Percentiles rank a stretch among this genome's conserved stretches.
Evolutionary conservation across 495 filamentous ascomycete species (phyloP).

Genomic region (Penicillium canariense): DNA sequence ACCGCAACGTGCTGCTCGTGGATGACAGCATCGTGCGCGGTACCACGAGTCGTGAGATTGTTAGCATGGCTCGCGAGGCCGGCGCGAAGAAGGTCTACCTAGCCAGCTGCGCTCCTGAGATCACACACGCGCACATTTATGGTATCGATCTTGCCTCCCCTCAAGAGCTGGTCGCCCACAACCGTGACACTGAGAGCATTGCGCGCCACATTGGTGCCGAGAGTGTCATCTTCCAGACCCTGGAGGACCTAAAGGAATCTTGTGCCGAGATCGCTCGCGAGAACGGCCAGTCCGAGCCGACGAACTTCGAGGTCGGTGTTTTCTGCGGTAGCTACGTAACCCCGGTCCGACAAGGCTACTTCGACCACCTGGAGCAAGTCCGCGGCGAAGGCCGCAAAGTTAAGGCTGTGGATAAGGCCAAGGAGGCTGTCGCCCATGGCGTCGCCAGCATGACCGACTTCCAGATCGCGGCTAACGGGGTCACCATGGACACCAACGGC

Average conservation of each 20-base stretch:
- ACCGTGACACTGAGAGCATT: conserved; percentile 64
- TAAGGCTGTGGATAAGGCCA: conserved; percentile 67
- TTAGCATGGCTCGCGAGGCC: conserved; percentile 88
- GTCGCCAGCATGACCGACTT: conserved; percentile 60
- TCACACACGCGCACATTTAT: conserved; percentile 77
- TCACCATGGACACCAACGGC: conserved; percentile 54
- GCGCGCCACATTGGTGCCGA: conserved; percentile 87
- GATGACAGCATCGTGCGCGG: conserved; percentile 94
- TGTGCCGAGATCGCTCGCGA: conserved; percentile 66
- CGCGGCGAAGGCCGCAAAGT: conserved; percentile 71
- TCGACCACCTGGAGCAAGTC: conserved; percentile 76
- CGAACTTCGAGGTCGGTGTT: conserved; percentile 87
- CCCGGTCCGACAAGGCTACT: conserved; percentile 77
- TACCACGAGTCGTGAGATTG: conserved; percentile 88
- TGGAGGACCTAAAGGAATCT: conserved; percentile 78
- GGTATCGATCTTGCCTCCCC: conserved; percentile 89
- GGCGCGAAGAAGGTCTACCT: conserved; percentile 90
- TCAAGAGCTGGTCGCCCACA: conserved; percentile 79
- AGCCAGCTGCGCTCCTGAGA: conserved; percentile 81
- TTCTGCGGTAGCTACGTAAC: conserved; percentile 93
- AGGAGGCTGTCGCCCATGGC: conserved; percentile 66
- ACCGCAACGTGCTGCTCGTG: conserved; percentile 78
- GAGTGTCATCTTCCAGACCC: conserved; percentile 82
- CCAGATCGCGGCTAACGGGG: conserved; percentile 61
- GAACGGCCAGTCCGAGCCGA: conserved; percentile 50